Conservation (phyloP, 306 rosid species). For the apple (Malus domestica) region ASM211411v1 NC_041796.1:19103501-19104000, state of each 20-base stretch:
- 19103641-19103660: constrained; percentile 15
- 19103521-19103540: constrained; percentile 10
- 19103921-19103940: constrained; percentile 31
- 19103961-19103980: constrained; percentile 13
- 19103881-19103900: constrained; percentile 6
- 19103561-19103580: background rate
- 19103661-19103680: constrained; percentile 20
- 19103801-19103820: constrained; percentile 7
- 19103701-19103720: background rate
- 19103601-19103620: background rate
- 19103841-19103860: constrained; percentile 18
- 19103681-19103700: background rate
- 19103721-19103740: background rate
- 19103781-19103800: constrained; percentile 18
- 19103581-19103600: constrained; percentile 45
- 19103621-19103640: constrained; percentile 5
- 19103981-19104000: constrained; percentile 7
- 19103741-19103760: constrained; percentile 27
- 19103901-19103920: constrained; percentile 9
- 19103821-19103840: constrained; percentile 11
- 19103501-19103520: constrained; percentile 11
- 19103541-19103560: constrained; percentile 3
- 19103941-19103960: constrained; percentile 32
- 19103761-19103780: constrained; percentile 48
- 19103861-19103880: constrained; percentile 23